Base-by-base conservation (phyloP, 2,329 filamentous ascomycete species). In the Teratosphaeria destructans region DNA sequence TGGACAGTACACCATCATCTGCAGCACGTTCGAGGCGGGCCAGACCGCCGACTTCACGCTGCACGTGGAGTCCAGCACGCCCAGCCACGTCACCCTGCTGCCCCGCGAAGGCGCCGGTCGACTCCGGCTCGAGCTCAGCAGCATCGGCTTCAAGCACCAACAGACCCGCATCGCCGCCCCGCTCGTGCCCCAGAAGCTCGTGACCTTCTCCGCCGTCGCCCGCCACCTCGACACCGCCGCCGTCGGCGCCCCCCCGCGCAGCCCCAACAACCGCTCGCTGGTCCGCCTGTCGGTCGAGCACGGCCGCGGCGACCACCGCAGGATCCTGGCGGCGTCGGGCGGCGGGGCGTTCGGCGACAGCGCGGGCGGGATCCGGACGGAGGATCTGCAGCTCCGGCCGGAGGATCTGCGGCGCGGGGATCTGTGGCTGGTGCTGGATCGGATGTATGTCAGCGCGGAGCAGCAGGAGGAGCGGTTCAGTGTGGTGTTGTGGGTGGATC, bases 1-100 rank as follows among this genome's bases (percentile, higher is more conserved):
- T 0, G 93, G 93, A 0, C 80, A 80, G 0, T 99, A 97, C 73
- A 96, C 90, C 0, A 81, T 96, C 59, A 87, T 96, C 6, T 93
- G 88, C 71, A 96, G 90, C 2, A 95, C 93, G 0, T 97, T 95
- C 71, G 90, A 95, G 63, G 81, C 87, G 0, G 87, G 87, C 8
- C 89, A 95, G 69, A 78, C 84, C 0, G 89, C 88, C 3, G 79
- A 81, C 55, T 97, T 95, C 69, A 83, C 81, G 0, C 78, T 99
- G 8, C 83, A 85, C 59, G 80, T 96, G n/a, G 85, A 86, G 54
- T 86, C 87, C 37, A 83, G 81, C 58, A 71, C 76, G 1, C 77
- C 81, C 0, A 81, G 85, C 43, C 67, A 73, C 1, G 71, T 95
- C 5, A 76, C 76, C 7, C 81, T 82, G 16, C 80, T 96, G 3